Base-by-base conservation (phyloP, 306 rosid species). In the Dicorynia guianensis region DNA sequence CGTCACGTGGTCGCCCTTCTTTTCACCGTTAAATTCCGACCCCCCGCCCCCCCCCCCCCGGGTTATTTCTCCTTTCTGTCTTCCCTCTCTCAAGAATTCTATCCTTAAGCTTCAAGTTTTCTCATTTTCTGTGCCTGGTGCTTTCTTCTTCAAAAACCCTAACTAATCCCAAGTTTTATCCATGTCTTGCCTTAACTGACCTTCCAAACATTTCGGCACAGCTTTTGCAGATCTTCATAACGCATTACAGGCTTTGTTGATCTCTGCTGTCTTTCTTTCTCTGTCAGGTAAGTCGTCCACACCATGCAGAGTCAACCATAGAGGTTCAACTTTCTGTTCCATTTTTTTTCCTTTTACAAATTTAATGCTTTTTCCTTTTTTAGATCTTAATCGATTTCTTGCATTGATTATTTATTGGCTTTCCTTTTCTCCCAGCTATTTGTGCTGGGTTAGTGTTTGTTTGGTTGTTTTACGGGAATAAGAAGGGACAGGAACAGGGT, bases 271-370 rank as follows among this genome's bases (percentile, higher is more conserved):
- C 11, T 15, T 38, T 20, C 63, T 46, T 56, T 44, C 61, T 56
- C 49, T 43, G 25, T 63, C 80, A 66, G 87, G 90, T 85, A 80
- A 78, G 74, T 63, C 48, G 18, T 81, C 68, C 64, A 53, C 73
- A 71, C 71, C 64, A n/a, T 56, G 25, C 79, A 5, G 44, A 76
- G 67, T 82, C 83, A 65, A 82, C 83, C 70, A 46, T 53, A 38
- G 63, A 63, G 15, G 40, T 84, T 78, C 46, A 4, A 54, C 8
- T 13, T 64, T 30, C 11, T 79, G 14, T 2, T 6, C 44, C 1
- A 40, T 25, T 11, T 13, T 77, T 4, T 39, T 33, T n/a, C 34
- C 3, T 14, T 72, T 64, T 54, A 13, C 4, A 11, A 15, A 38
- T 11, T 65, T 3, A 6, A 8, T 69, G 7, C 11, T 63, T 35